A percentile compares a stretch with the other conserved stretches of the same genome.
phyloP scores from a whole-genome alignment of 805 yeast species.

The Hanseniaspora guilliermondii region DNA sequence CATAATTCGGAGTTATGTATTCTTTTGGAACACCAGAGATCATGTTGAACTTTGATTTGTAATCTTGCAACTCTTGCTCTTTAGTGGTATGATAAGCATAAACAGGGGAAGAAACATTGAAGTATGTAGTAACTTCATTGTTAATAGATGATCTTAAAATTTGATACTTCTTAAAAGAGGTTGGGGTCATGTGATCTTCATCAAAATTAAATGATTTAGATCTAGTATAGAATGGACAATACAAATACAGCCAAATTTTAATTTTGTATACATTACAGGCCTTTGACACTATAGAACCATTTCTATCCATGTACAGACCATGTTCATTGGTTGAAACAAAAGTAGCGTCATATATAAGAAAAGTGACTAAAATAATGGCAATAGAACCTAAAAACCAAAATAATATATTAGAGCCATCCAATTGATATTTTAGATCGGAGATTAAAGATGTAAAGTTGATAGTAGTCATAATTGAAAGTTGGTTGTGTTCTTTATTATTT shows the following conservation, averaged over 20 bases:
- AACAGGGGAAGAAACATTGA: neutral
- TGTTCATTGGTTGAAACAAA: neutral
- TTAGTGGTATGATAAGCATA: neutral
- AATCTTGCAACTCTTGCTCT: neutral
- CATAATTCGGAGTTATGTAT: neutral
- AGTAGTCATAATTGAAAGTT: too few species aligned
- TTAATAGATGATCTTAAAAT: neutral
- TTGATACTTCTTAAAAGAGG: neutral
- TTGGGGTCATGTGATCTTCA: neutral
- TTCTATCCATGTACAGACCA: neutral
- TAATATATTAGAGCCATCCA: neutral
- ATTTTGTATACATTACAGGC: neutral
- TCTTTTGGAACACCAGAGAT: neutral
- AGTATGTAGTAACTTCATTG: neutral
- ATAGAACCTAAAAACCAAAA: neutral
- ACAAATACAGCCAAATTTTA: neutral
- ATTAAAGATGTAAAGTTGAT: too few species aligned
- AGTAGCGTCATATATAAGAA: neutral
- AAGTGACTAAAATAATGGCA: neutral
- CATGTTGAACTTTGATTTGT: neutral
- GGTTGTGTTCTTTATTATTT: too few species aligned
- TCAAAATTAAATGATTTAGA: neutral
- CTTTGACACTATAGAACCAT: neutral
- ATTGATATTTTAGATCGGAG: neutral
- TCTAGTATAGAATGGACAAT: neutral